Evolutionary conservation across 169 alveolate genomes (phyloP), one percentile per base, ranked within the genome.

Genomic region (Plasmodium sp.): DNA sequence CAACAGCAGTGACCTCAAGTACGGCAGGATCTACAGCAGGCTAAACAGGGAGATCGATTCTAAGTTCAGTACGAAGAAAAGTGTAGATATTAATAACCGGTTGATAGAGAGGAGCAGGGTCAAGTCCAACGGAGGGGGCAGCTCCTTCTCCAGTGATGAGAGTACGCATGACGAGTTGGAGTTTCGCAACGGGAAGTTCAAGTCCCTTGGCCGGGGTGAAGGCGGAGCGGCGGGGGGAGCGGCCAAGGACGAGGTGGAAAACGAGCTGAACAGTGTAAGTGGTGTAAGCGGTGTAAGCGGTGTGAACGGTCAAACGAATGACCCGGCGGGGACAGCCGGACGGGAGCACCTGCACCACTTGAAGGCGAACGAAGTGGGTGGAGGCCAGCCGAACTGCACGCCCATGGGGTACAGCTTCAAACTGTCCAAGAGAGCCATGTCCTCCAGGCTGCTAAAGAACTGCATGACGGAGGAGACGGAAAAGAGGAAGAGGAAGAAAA

Each of bases 391-490:
- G 43, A 83, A 83, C 22, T 12, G 45, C 41, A 34, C 31, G n/a
- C 67, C 36, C 18, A 86, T 79, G 83, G 93, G 86, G 43, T 86
- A 86, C 80, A 48, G 81, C 2, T 36, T 86, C 81, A 77, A 51
- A 36, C 34, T 4, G 5, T 22, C 83, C 51, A 39, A 86, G 36
- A 86, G 81, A 51, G 67, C 41, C 41, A 41, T 75, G 22, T 39
- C 81, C 18, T 16, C 54, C 34, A 86, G 45, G 34, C 5, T 51
- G 22, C 56, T 56, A 39, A 77, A 18, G 31, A 75, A 86, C 54
- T 12, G 16, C n/a, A 84, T 34, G 31, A 72, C 12, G 9, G 31
- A 16, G 2, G 56, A 39, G n/a, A 72, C 36, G 72, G 84, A 27
- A 34, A 77, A 41, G 12, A 85, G 39, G 80, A 45, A 48, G 43